Evolutionary conservation across 2,329 filamentous ascomycete species (phyloP).

Genomic region (Didymella segeticola): DNA sequence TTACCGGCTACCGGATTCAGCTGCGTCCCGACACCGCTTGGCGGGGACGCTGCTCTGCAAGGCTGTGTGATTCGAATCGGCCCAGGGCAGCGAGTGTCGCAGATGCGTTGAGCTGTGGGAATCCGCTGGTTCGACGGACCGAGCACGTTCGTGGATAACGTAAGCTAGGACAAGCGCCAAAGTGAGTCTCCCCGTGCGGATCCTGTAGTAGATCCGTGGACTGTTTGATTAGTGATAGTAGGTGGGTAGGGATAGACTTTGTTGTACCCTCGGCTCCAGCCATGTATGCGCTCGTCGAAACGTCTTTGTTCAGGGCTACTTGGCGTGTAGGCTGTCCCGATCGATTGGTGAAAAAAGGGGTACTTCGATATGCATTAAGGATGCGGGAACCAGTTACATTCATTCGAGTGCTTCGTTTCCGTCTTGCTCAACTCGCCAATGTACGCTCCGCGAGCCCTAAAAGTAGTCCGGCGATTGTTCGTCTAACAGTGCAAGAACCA

Average conservation of each 20-base stretch:
- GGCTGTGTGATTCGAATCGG: not conserved
- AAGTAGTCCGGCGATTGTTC: too few relatives aligned
- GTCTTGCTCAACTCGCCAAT: not conserved
- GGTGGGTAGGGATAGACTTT: too few relatives aligned
- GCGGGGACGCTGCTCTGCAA: not conserved
- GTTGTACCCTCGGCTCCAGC: not conserved
- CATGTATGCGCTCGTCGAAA: not conserved
- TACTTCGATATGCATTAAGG: not conserved
- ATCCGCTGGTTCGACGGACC: not conserved
- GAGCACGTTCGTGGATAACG: too few relatives aligned
- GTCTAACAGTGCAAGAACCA: not conserved
- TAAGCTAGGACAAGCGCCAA: too few relatives aligned
- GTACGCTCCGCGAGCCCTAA: not conserved
- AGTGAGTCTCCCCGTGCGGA: too few relatives aligned
- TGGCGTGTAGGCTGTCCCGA: not conserved
- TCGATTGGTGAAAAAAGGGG: not conserved
- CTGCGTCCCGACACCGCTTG: not conserved
- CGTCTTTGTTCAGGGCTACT: not conserved
- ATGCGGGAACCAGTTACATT: not conserved
- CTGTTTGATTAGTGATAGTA: not conserved
- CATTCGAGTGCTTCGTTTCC: not conserved
- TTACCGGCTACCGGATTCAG: slow-evolving; percentile 3
- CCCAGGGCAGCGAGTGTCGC: not conserved
- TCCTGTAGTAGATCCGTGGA: too few relatives aligned
- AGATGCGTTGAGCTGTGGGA: not conserved